These are phyloP conservation scores for Fraxinus dipetala DNA, from an alignment of 305 asterid species.

Conservation along the genomic window DNA sequence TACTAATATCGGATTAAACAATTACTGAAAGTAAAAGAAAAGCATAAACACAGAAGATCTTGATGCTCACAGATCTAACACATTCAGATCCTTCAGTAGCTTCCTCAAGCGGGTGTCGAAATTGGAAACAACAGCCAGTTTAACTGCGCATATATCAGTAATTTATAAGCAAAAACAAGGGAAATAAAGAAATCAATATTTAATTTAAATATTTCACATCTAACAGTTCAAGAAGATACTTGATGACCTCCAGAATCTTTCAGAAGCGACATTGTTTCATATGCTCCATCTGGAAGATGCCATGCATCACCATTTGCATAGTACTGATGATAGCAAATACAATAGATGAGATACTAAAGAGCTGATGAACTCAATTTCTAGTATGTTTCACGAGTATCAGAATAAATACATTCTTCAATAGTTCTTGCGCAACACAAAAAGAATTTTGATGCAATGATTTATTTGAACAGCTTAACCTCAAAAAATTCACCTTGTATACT, in stretches of 20 bases:
- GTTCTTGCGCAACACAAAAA: background rate
- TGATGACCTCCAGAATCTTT: slow-evolving; percentile 75
- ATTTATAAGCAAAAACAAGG: slow-evolving; percentile 21
- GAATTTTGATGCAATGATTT: background rate
- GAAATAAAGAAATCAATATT: background rate
- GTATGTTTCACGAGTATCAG: background rate
- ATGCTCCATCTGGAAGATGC: slow-evolving; percentile 89
- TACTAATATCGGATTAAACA: background rate
- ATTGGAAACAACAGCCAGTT: slow-evolving; percentile 91
- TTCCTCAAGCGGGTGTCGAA: slow-evolving; percentile 93
- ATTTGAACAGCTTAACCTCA: slow-evolving; percentile 9
- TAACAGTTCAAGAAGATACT: slow-evolving; percentile 27
- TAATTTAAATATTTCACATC: background rate
- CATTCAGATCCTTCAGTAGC: slow-evolving; percentile 69
- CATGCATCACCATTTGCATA: slow-evolving; percentile 92
- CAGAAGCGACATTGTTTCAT: slow-evolving; percentile 54
- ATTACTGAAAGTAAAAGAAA: background rate
- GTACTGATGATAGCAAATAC: slow-evolving; percentile 45
- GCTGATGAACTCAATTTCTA: background rate
- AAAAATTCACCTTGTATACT: slow-evolving; percentile 65
- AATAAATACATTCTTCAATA: background rate
- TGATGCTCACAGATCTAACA: slow-evolving; percentile 70
- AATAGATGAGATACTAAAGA: slow-evolving; percentile 9
- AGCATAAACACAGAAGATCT: background rate
- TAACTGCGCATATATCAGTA: slow-evolving; percentile 52